These are phyloP conservation scores for Fusarium burgessii DNA, from an alignment of 2,329 filamentous ascomycete genomes.

Conservation along the genomic window DNA sequence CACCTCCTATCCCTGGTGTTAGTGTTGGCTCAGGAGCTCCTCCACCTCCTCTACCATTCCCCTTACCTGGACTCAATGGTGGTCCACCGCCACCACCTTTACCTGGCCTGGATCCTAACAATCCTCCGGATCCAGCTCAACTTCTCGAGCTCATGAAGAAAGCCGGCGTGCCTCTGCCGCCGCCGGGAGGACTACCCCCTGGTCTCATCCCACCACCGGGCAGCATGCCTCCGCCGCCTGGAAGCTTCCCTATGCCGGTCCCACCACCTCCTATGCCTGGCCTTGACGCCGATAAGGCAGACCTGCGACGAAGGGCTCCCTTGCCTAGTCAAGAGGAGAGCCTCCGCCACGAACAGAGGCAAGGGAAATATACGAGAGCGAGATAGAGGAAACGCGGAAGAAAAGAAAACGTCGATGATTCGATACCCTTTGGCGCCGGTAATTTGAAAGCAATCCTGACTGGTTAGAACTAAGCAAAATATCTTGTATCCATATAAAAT, in stretches of 20 bases:
- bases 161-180: conserved; percentile 71
- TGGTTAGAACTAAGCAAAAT: conserved; percentile 1
- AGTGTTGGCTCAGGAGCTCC: conserved; percentile 56
- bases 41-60: conserved; percentile 65
- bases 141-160: conserved; percentile 75
- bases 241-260: conserved; percentile 51
- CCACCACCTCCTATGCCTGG: conserved; percentile 57
- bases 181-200: conserved; percentile 60
- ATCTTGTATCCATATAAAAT: not conserved
- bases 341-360: conserved; percentile 79
- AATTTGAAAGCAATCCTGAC: conserved; percentile 24
- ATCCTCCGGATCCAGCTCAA: conserved; percentile 70
- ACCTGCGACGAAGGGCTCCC: conserved; percentile 69
- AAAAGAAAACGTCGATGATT: conserved; percentile 17
- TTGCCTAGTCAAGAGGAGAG: conserved; percentile 88
- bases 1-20: conserved; percentile 63
- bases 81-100: conserved; percentile 61
- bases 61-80: conserved; percentile 62
- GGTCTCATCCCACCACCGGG: conserved; percentile 59
- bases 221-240: conserved; percentile 51
- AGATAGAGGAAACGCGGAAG: conserved; percentile 50
- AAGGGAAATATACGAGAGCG: conserved; percentile 69
- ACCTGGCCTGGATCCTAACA: conserved; percentile 68
- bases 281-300: conserved; percentile 48
- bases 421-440: conserved; percentile 45